Conservation (phyloP, 176 grass and related monocot species). For the Oryza meyeriana region DNA sequence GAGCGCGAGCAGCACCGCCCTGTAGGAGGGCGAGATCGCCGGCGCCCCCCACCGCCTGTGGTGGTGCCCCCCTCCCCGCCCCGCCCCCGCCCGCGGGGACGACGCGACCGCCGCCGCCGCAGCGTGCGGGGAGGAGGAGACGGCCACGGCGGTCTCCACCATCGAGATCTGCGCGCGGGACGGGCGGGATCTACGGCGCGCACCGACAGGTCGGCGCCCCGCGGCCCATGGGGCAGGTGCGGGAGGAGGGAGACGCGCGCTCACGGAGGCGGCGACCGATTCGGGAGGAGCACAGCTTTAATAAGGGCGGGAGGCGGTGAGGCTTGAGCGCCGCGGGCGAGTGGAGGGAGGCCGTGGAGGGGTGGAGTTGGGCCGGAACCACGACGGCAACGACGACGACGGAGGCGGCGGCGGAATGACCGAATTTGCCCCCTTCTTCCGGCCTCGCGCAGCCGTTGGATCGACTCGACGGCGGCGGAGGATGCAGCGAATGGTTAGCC, state of each 20-base stretch:
- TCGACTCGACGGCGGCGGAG: not conserved
- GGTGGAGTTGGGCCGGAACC: slow-evolving; percentile 37
- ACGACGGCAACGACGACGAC: slow-evolving; percentile 10
- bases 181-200: slow-evolving; percentile 29
- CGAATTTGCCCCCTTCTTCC: slow-evolving; percentile 11
- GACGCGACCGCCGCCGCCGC: slow-evolving; percentile 7
- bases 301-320: slow-evolving; percentile 18
- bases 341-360: not conserved
- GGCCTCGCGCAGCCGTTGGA: not conserved
- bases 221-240: not conserved
- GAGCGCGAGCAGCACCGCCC: slow-evolving; percentile 37
- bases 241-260: not conserved
- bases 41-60: slow-evolving; percentile 36
- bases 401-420: slow-evolving; percentile 18
- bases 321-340: not conserved
- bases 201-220: slow-evolving; percentile 18
- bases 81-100: slow-evolving; percentile 22
- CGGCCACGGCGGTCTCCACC: slow-evolving; percentile 33
- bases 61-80: slow-evolving; percentile 27
- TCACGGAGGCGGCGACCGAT: not conserved
- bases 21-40: slow-evolving; percentile 19
- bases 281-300: slow-evolving; percentile 1
- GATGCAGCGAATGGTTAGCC: too few relatives aligned
- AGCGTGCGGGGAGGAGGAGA: slow-evolving; percentile 45
- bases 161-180: slow-evolving; percentile 26